These are phyloP conservation scores for Vanrija sp. DNA, from an alignment of 1,284 basidiomycete genomes.

Conservation along the genomic window DNA sequence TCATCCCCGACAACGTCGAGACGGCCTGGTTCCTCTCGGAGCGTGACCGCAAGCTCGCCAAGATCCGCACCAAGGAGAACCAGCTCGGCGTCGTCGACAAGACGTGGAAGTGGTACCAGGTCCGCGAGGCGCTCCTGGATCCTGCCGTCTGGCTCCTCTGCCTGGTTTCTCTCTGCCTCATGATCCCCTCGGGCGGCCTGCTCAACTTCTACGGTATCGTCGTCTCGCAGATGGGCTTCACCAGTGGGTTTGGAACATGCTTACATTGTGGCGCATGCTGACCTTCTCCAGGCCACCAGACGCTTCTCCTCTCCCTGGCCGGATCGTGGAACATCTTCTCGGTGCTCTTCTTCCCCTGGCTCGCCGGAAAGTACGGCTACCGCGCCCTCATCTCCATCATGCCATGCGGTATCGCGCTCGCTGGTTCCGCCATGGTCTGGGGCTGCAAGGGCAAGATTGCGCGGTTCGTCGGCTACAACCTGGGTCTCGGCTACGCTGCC, in stretches of 20 bases:
- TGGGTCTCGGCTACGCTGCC: background rate
- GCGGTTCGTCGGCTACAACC: slow-evolving; percentile 9
- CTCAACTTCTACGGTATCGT: slow-evolving; percentile 21
- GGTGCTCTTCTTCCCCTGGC: slow-evolving; percentile 11
- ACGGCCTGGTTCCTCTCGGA: slow-evolving; percentile 6
- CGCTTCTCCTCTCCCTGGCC: slow-evolving; percentile 16
- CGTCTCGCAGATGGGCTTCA: slow-evolving; percentile 19
- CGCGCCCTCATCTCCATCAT: slow-evolving; percentile 11
- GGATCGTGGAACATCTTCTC: slow-evolving; percentile 13
- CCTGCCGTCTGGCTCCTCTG: background rate
- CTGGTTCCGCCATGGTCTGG: slow-evolving; percentile 20
- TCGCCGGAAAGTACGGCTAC: slow-evolving; percentile 12
- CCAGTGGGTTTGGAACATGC: background rate
- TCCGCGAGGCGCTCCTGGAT: background rate
- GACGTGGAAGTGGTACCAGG: slow-evolving; percentile 7
- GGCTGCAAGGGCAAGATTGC: background rate
- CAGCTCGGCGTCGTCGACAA: slow-evolving; percentile 28
- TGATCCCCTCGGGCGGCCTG: slow-evolving; percentile 19
- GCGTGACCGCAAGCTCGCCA: slow-evolving; percentile 23
- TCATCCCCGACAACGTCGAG: slow-evolving; percentile 6
- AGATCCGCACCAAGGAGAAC: slow-evolving; percentile 25
- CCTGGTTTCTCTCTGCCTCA: slow-evolving; percentile 7
- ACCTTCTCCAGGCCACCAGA: background rate
- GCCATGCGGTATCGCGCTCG: slow-evolving; percentile 7
- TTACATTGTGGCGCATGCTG: too few species aligned